Evolutionary conservation across 805 yeast genomes (phyloP).

Genomic region (Wickerhamomyces xylosicus): DNA sequence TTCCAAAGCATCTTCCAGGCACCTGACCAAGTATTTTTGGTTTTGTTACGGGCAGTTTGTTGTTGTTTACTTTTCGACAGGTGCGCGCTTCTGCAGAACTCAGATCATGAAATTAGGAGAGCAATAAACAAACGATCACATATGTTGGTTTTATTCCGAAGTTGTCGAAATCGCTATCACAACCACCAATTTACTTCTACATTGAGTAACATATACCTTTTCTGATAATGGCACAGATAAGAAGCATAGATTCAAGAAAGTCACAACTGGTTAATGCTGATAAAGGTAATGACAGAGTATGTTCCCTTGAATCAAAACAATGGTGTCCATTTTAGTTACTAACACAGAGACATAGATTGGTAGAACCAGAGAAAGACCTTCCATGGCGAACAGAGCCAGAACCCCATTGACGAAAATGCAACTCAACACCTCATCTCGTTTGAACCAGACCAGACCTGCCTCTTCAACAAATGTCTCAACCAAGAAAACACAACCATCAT

Average conservation of each 20-base stretch:
- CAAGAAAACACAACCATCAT: conserved; percentile 14
- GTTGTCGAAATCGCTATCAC: too few relatives aligned
- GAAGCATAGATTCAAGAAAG: conserved; percentile 3
- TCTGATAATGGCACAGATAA: background rate
- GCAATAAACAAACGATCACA: too few relatives aligned
- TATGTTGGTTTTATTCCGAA: too few relatives aligned
- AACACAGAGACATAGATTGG: conserved; percentile 5
- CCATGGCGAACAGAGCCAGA: conserved; percentile 5
- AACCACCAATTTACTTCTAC: too few relatives aligned
- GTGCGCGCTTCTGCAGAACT: too few relatives aligned
- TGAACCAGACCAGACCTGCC: conserved; percentile 6
- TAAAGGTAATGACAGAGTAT: conserved; percentile 6
- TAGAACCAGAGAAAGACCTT: conserved; percentile 4
- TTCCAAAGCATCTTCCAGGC: too few relatives aligned
- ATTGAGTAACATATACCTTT: background rate
- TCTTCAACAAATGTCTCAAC: background rate
- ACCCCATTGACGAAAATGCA: conserved; percentile 19
- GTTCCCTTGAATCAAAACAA: background rate
- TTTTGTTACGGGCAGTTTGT: background rate
- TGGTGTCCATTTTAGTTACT: too few relatives aligned
- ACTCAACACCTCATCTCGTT: conserved; percentile 9
- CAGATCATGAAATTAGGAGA: too few relatives aligned
- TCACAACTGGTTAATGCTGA: conserved; percentile 5
- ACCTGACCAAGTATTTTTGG: too few relatives aligned
- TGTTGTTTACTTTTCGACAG: background rate